Percentiles rank a stretch among this genome's conserved stretches.
Conservation (phyloP, 2,329 filamentous ascomycete genomes). For the Lachnellula subtilissima region DNA sequence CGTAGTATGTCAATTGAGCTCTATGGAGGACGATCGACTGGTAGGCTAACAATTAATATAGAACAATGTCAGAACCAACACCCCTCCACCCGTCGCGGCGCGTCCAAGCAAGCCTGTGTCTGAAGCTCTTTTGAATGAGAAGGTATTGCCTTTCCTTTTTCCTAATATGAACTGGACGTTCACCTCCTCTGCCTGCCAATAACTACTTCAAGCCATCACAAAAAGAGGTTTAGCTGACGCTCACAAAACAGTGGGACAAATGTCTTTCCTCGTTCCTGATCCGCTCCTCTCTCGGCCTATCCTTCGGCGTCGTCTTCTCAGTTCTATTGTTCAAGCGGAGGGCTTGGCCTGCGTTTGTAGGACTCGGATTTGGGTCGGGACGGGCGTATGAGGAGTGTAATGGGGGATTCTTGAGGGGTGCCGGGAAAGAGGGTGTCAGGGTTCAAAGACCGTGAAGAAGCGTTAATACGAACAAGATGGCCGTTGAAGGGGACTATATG, state of each 20-base stretch:
- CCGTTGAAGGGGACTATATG: neutral
- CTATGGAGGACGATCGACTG: neutral
- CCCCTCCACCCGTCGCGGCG: conserved; percentile 59
- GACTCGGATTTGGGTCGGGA: conserved; percentile 90
- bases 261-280: conserved; percentile 97
- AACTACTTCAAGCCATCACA: neutral
- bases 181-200: conserved; percentile 20
- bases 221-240: neutral
- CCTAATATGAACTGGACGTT: neutral
- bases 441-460: conserved; percentile 21
- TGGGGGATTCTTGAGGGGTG: conserved; percentile 32
- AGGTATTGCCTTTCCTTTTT: conserved; percentile 52
- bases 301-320: conserved; percentile 97
- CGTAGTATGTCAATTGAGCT: neutral
- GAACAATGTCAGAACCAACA: conserved; percentile 29
- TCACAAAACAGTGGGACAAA: conserved; percentile 76
- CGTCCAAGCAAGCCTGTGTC: conserved; percentile 77
- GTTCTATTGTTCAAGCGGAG: conserved; percentile 97
- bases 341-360: conserved; percentile 95
- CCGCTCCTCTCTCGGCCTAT: conserved; percentile 91
- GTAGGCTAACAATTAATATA: neutral
- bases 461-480: neutral
- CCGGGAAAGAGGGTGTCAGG: conserved; percentile 28
- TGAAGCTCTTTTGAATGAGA: conserved; percentile 97
- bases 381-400: conserved; percentile 99